phyloP scores from a whole-genome alignment of 768 basidiomycete species.

The Trametes meyenii region DNA sequence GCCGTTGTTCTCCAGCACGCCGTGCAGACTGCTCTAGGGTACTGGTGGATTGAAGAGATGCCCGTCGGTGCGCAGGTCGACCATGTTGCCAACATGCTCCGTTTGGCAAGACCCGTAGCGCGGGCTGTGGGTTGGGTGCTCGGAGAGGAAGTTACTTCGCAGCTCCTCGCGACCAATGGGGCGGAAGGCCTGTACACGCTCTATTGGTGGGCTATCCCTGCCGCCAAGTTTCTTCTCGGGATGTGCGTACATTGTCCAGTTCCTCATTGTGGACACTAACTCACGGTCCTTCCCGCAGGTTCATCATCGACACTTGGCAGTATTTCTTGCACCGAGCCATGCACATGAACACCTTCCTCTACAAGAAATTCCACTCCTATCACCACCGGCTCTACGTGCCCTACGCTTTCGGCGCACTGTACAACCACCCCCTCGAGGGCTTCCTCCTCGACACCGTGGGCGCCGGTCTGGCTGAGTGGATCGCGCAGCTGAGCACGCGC shows the following conservation, averaged over 20 bases:
- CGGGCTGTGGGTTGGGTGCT: conserved; percentile 41
- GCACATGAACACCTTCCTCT: conserved; percentile 90
- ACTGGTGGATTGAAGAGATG: conserved; percentile 60
- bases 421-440: conserved; percentile 97
- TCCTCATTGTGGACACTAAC: background rate
- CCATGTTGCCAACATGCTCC: conserved; percentile 46
- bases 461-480: conserved; percentile 71
- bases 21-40: conserved; percentile 79
- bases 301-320: conserved; percentile 97
- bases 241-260: conserved; percentile 64
- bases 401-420: conserved; percentile 94
- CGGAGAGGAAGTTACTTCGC: conserved; percentile 43
- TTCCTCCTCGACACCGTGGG: conserved; percentile 87
- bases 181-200: conserved; percentile 55
- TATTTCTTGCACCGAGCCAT: conserved; percentile 93
- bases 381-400: conserved; percentile 97
- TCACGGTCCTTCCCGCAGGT: conserved; percentile 50
- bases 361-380: conserved; percentile 88
- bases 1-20: conserved; percentile 88
- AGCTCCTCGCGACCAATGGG: conserved; percentile 41
- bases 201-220: conserved; percentile 95
- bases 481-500: conserved; percentile 71
- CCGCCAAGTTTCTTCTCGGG: conserved; percentile 69
- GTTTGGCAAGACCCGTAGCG: conserved; percentile 39
- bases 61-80: conserved; percentile 34